Evolutionary conservation across 768 basidiomycete species (phyloP).

Genomic region (Tubosaeta sp.): DNA sequence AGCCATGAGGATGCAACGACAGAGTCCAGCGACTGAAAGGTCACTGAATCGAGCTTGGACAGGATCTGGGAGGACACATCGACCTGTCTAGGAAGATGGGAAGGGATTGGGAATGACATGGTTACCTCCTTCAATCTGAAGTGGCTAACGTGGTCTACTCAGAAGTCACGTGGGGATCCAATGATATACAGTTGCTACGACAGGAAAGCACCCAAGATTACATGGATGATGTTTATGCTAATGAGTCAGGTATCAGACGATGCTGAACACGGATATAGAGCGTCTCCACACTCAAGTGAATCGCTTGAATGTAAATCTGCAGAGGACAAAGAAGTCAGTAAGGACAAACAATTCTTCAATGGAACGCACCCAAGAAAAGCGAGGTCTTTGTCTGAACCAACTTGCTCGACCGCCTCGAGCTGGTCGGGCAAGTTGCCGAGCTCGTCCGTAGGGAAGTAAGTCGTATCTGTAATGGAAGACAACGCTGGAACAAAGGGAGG

Average conservation of each 20-base stretch:
- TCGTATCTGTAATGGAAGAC: constrained; percentile 88
- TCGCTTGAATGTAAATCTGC: constrained; percentile 83
- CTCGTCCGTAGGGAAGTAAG: constrained; percentile 96
- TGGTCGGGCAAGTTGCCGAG: constrained; percentile 66
- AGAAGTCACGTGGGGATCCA: constrained; percentile 17
- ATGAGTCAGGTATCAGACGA: constrained; percentile 23
- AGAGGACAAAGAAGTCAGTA: constrained; percentile 1
- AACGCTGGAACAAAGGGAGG: constrained; percentile 95
- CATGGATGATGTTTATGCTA: constrained; percentile 26
- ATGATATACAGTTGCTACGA: constrained; percentile 18
- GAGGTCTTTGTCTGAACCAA: constrained; percentile 63
- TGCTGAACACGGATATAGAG: neutral
- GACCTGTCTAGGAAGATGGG: constrained; percentile 66
- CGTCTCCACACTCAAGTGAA: constrained; percentile 35
- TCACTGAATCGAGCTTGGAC: constrained; percentile 62
- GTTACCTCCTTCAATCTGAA: neutral
- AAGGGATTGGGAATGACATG: constrained; percentile 75
- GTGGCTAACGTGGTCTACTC: neutral
- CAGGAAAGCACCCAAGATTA: constrained; percentile 24
- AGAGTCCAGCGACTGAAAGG: constrained; percentile 54
- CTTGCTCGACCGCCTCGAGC: constrained; percentile 55
- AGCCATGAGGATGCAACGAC: constrained; percentile 66
- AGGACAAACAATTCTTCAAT: neutral
- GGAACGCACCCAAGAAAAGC: constrained; percentile 58
- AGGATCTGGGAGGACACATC: constrained; percentile 73